Evolutionary conservation across 208 protist species (phyloP).

Genomic region (Strigomonas galati): DNA sequence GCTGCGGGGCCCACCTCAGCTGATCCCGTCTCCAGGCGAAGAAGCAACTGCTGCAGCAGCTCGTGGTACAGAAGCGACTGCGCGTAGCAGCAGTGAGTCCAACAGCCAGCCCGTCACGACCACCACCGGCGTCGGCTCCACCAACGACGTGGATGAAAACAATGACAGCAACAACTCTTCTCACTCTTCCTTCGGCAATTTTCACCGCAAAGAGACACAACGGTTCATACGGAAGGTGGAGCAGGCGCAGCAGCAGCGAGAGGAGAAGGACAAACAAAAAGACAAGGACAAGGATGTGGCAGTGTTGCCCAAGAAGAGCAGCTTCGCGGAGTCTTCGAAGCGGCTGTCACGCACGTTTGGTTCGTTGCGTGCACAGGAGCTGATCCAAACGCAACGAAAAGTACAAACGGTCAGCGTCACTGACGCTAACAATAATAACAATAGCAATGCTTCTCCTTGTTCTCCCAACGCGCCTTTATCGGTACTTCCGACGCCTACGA

Average conservation of each 20-base stretch:
- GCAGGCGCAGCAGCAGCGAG: neutral
- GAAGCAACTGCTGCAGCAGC: too few relatives aligned
- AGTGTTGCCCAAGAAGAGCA: neutral
- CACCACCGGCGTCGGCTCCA: too few relatives aligned
- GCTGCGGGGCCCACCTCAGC: too few relatives aligned
- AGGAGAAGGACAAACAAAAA: neutral
- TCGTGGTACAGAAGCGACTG: too few relatives aligned
- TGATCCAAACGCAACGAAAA: neutral
- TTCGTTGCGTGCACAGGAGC: neutral
- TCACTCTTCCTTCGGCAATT: neutral
- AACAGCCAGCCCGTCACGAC: neutral
- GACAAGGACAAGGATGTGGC: too few relatives aligned
- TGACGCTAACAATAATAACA: too few relatives aligned
- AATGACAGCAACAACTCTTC: neutral
- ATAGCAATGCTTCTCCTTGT: too few relatives aligned
- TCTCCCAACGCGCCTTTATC: too few relatives aligned
- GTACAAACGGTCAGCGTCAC: neutral
- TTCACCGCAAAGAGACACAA: neutral
- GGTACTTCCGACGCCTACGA: too few relatives aligned
- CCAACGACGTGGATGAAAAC: too few relatives aligned
- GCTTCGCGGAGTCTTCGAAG: neutral
- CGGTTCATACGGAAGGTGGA: neutral
- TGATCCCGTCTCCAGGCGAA: too few relatives aligned
- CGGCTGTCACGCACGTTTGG: neutral
- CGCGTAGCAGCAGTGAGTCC: neutral